Conservation (phyloP, 2,329 filamentous ascomycete species). For the Bipolaris victoriae region DNA sequence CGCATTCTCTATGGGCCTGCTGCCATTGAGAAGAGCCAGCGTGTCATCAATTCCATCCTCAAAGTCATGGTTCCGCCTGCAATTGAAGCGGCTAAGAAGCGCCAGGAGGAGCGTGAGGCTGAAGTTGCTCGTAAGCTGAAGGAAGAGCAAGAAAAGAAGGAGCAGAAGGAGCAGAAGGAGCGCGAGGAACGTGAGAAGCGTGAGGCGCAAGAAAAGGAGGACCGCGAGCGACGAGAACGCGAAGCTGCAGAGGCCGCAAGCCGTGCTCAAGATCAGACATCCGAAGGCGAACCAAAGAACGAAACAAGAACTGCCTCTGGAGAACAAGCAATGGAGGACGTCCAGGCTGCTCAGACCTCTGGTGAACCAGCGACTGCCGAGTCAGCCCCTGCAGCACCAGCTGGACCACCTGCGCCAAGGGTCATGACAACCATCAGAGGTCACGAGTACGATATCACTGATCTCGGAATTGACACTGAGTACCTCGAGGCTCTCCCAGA, state of each 20-base stretch:
- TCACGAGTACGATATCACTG: slow-evolving; percentile 89
- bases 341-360: slow-evolving; percentile 60
- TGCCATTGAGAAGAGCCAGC: slow-evolving; percentile 71
- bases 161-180: slow-evolving; percentile 65
- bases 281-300: slow-evolving; percentile 31
- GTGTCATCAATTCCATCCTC: slow-evolving; percentile 72
- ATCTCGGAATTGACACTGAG: slow-evolving; percentile 89
- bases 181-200: slow-evolving; percentile 65
- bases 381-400: slow-evolving; percentile 18
- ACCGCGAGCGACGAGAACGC: slow-evolving; percentile 48
- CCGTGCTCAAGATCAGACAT: slow-evolving; percentile 38
- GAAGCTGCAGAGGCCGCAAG: slow-evolving; percentile 50
- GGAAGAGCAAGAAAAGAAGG: slow-evolving; percentile 68
- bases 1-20: slow-evolving; percentile 78
- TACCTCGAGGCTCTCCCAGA: slow-evolving; percentile 98
- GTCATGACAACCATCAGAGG: slow-evolving; percentile 85
- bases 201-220: slow-evolving; percentile 59
- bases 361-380: slow-evolving; percentile 35
- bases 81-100: slow-evolving; percentile 77
- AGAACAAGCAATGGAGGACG: slow-evolving; percentile 74
- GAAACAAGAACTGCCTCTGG: slow-evolving; percentile 49
- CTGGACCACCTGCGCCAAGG: slow-evolving; percentile 56
- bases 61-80: slow-evolving; percentile 81
- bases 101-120: slow-evolving; percentile 74
- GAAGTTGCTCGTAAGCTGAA: slow-evolving; percentile 68